Conservation (phyloP, 306 rosid genomes). For the cucumber (Cucumis sativus) region DNA sequence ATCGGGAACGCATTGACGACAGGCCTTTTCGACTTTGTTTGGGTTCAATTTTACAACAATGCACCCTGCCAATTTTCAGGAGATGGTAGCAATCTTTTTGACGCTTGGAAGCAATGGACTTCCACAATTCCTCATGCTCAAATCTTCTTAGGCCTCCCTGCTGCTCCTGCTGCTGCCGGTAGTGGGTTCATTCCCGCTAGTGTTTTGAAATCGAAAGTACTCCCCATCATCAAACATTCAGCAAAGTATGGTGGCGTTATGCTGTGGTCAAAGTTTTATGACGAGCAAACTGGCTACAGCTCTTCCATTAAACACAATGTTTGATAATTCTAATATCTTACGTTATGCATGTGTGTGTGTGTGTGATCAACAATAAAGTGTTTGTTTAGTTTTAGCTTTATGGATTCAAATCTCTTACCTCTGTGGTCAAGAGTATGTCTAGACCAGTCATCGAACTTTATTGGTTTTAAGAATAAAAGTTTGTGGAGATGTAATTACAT, state of each 20-base stretch:
- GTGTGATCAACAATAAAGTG: too few relatives aligned
- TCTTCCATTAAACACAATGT: slow-evolving; percentile 39
- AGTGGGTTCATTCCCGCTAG: slow-evolving; percentile 35
- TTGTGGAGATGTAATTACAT: not conserved
- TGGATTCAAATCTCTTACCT: too few relatives aligned
- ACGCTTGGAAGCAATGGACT: slow-evolving; percentile 44
- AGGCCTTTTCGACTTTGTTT: slow-evolving; percentile 45
- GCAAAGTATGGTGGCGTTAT: slow-evolving; percentile 60
- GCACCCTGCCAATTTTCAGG: slow-evolving; percentile 32
- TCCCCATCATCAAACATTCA: slow-evolving; percentile 36
- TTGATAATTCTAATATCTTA: not conserved
- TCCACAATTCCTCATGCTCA: slow-evolving; percentile 24
- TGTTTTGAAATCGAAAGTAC: slow-evolving; percentile 28
- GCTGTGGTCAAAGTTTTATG: slow-evolving; percentile 63
- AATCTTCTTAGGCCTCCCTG: slow-evolving; percentile 46
- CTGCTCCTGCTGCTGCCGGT: slow-evolving; percentile 39
- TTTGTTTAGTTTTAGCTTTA: too few relatives aligned
- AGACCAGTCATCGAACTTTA: too few relatives aligned
- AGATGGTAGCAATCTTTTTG: slow-evolving; percentile 20
- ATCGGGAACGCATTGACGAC: slow-evolving; percentile 39
- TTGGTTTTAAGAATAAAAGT: not conserved
- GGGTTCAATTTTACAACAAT: slow-evolving; percentile 61
- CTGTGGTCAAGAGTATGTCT: too few relatives aligned
- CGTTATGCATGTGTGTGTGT: not conserved
- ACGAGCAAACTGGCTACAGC: slow-evolving; percentile 40